A percentile compares a stretch with the other conserved stretches of the same genome.
phyloP scores from a whole-genome alignment of 495 filamentous ascomycete species.

The Penicillium taxi region DNA sequence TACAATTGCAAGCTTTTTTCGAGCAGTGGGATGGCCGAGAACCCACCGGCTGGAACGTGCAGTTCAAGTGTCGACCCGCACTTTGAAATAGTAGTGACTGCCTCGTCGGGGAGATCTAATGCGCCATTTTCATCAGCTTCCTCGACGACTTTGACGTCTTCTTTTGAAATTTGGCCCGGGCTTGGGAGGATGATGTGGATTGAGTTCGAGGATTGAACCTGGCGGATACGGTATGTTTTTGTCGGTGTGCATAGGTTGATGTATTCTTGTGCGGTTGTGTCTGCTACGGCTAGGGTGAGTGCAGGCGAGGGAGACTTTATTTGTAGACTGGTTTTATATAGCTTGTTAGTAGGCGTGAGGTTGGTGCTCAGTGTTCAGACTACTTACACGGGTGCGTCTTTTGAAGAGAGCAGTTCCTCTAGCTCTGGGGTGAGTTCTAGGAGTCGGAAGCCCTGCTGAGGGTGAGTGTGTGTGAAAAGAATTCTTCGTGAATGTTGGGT shows the following conservation, averaged over 20 bases:
- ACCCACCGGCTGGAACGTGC: constrained; percentile 24
- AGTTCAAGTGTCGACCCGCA: constrained; percentile 69
- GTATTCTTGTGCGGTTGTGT: constrained; percentile 42
- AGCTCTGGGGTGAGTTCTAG: constrained; percentile 77
- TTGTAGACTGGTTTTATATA: constrained; percentile 44
- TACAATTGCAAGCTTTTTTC: constrained; percentile 29
- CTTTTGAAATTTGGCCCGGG: constrained; percentile 17
- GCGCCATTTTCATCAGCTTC: constrained; percentile 16
- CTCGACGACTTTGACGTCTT: constrained; percentile 26
- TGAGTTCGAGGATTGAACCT: constrained; percentile 88
- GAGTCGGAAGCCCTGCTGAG: constrained; percentile 58
- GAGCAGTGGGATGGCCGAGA: constrained; percentile 28
- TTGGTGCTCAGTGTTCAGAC: neutral
- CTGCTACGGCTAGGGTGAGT: constrained; percentile 16
- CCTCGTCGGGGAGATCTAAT: constrained; percentile 28
- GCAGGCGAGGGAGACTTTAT: constrained; percentile 48
- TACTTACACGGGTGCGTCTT: constrained; percentile 52
- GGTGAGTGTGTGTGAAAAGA: constrained; percentile 53
- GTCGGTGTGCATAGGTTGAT: constrained; percentile 65
- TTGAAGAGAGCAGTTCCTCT: constrained; percentile 54
- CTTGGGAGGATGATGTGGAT: constrained; percentile 62
- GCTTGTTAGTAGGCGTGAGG: neutral
- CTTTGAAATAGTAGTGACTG: constrained; percentile 57
- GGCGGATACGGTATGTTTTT: constrained; percentile 70
- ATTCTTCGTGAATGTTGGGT: constrained; percentile 53